Percentiles rank a stretch among this genome's conserved stretches.
Evolutionary conservation across 768 basidiomycete genomes (phyloP).

Genomic region (Lentinula aciculospora): DNA sequence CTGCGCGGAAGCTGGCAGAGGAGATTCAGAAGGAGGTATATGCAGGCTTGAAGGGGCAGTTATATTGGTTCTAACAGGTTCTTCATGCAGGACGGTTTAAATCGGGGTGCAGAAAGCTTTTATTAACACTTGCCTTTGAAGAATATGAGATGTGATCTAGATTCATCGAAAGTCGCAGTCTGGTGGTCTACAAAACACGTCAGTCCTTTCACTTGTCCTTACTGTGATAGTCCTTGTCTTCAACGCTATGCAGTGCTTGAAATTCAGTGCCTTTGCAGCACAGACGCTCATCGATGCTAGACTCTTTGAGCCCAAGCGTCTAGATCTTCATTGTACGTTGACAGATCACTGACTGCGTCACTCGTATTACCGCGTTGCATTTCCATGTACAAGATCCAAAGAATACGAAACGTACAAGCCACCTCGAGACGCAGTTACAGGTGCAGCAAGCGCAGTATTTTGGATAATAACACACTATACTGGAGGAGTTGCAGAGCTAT

Average conservation of each 20-base stretch:
- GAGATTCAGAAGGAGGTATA: conserved; percentile 45
- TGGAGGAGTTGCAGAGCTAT: conserved; percentile 39
- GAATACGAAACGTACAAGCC: conserved; percentile 36
- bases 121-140: conserved; percentile 54
- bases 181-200: conserved; percentile 56
- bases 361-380: too few species aligned
- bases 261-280: conserved; percentile 49
- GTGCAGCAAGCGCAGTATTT: conserved; percentile 42
- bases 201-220: conserved; percentile 11
- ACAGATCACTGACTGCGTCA: too few species aligned
- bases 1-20: conserved; percentile 43
- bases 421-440: conserved; percentile 35
- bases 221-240: too few species aligned
- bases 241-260: conserved; percentile 30
- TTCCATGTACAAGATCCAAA: conserved; percentile 26
- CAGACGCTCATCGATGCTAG: conserved; percentile 42
- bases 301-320: conserved; percentile 31
- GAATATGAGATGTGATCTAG: conserved; percentile 61
- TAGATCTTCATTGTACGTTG: conserved; percentile 47
- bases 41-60: too few species aligned
- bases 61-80: background rate
- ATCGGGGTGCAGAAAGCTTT: conserved; percentile 46
- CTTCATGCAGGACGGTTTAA: conserved; percentile 36
- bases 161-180: conserved; percentile 41
- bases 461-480: conserved; percentile 45